Conservation (phyloP, 768 basidiomycete species). For the Sporobolomyces roseus region DNA sequence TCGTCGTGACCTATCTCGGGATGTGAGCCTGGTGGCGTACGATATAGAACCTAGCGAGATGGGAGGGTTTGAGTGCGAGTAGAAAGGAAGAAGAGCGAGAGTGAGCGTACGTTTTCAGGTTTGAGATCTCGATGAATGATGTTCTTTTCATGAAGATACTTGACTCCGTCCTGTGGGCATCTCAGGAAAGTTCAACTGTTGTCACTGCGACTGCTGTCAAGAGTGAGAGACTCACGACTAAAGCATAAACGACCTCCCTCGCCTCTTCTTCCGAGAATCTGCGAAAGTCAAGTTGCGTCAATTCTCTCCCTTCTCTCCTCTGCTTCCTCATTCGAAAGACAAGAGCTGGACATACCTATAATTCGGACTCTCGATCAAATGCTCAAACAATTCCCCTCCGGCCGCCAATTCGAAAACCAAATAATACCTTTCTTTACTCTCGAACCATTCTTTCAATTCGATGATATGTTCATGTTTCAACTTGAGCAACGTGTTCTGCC, state of each 20-base stretch:
- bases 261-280: conserved; percentile 38
- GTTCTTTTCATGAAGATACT: conserved; percentile 82
- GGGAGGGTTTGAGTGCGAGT: conserved; percentile 54
- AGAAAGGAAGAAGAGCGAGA: too few relatives aligned
- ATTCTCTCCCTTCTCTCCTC: background rate
- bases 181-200: too few relatives aligned
- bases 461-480: conserved; percentile 34
- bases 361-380: conserved; percentile 62
- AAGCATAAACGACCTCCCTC: conserved; percentile 30
- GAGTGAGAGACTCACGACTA: conserved; percentile 11
- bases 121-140: conserved; percentile 73
- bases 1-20: conserved; percentile 37
- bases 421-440: conserved; percentile 52
- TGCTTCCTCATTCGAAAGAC: background rate
- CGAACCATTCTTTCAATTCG: conserved; percentile 34
- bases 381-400: conserved; percentile 94
- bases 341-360: conserved; percentile 67
- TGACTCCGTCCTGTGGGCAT: conserved; percentile 77
- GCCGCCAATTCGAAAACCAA: conserved; percentile 97
- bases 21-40: conserved; percentile 35
- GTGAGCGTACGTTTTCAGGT: conserved; percentile 54
- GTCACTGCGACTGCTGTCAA: too few relatives aligned
- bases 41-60: conserved; percentile 32
- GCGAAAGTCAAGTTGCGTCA: background rate
- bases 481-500: conserved; percentile 29